Base-by-base conservation (phyloP, 192 early-diverging fungal species). In the Cladochytrium replicatum region DNA sequence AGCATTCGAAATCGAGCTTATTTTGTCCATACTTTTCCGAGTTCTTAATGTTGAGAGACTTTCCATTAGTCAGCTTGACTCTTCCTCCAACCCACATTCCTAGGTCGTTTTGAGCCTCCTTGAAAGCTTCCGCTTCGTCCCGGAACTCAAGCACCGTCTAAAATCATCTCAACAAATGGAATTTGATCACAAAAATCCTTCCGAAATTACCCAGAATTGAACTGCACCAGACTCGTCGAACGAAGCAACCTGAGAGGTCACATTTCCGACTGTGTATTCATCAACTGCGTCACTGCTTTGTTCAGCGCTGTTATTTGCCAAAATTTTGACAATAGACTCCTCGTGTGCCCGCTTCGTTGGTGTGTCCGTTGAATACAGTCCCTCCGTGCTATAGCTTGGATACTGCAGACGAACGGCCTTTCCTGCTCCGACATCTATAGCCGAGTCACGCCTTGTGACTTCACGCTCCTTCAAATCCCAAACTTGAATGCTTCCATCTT, bases 391-490 rank as follows among this genome's bases (percentile, higher is more conserved):
- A 44, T 60, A 64, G 34, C 59, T 63, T 32, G 68, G 68, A 8
- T 28, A 31, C 19, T 41, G 59, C 11, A 61, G 26, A 11, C 43
- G 19, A 2, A 58, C 15, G 9, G 48, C 47, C 3, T 41, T 11
- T 1, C 2, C 46, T 9, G 43, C 29, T 22, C 11, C 31, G 31
- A 46, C 5, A 46, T 22, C 17, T 46, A 22, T 39, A 19, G 29
- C 3, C 8, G 3, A 23, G 4, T 13, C 40, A 24, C 13, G 13
- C 46, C 28, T 15, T 28, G 23, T 9, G 61, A 11, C 32, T 19
- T 48, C 31, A 8, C 15, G 39, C 29, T 69, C 67, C 5, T 44
- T 41, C 31, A 68, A 40, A 32, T 76, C 63, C 68, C 68, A 77
- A 4, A 64, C 45, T 9, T 42, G 52, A 17, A 77, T 46, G 21